Base-by-base conservation (phyloP, 352 stramenopile genomes). In the Globisporangium apiculatum region DNA sequence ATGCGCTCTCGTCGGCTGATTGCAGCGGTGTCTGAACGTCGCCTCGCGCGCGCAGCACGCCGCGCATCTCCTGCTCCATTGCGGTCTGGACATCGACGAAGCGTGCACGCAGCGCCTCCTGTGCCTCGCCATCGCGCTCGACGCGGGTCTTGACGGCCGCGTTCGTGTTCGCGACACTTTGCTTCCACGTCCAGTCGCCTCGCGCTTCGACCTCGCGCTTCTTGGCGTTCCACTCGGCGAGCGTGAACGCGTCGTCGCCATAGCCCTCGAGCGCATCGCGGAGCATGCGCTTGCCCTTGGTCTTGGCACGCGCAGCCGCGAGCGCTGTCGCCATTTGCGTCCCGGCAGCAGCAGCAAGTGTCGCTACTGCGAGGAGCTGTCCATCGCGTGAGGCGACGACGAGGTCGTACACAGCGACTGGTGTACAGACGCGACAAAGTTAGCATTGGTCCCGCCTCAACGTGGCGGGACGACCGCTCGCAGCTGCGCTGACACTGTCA, bases 231-330 rank as follows among this genome's bases (percentile, higher is more conserved):
- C 77, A 87, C 49, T 78, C 70, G 2, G 65, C 68, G 11, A 87
- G 60, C 53, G 75, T 73, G 7, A 72, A 69, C 36, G 72, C 72
- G 40, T 83, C 69, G 10, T 83, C 68, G 2, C 74, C 76, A 15
- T 81, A 79, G 8, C 64, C 71, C 14, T 83, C 72, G 5, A 89
- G 62, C 5, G 79, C 73, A 18, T 89, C 71, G 5, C 69, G 68
- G 7, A 91, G 66, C 68, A 88, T 80, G 17, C 70, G 73, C 62
- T 87, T 88, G 43, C 79, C 79, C 41, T 77, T 75, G 8, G 81
- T 89, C 62, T 87, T 87, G 14, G 78, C 75, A 5, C 73, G 71
- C 8, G 76, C 80, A 5, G 78, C 76, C n/a, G 70, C 71, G 9
- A 89, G 18, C 35, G 76, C 71, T 3, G 75, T 89, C 53, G 81